These are phyloP conservation scores for Cicer bijugum DNA, from an alignment of 306 rosid species.

Conservation along the genomic window DNA sequence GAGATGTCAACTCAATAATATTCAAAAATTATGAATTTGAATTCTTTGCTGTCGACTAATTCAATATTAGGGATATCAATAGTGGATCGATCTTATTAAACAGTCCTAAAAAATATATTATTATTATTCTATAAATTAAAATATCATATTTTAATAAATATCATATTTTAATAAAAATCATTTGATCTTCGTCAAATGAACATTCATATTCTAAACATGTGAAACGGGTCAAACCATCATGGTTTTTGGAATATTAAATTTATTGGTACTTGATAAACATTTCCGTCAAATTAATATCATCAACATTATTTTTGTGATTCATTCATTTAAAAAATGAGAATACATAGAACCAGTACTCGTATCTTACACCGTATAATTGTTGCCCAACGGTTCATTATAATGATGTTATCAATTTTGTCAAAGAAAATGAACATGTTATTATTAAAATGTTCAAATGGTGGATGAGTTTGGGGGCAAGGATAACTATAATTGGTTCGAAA, in stretches of 20 bases:
- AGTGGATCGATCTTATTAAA: too few relatives aligned
- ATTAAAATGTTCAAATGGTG: background rate
- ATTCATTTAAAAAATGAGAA: slow-evolving; percentile 15
- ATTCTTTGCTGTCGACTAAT: too few relatives aligned
- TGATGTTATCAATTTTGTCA: background rate
- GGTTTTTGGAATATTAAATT: slow-evolving; percentile 19
- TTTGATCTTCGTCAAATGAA: too few relatives aligned
- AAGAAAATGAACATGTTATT: too few relatives aligned
- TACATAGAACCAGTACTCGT: slow-evolving; percentile 40
- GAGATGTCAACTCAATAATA: slow-evolving; percentile 34
- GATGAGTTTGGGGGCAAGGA: background rate
- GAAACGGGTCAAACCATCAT: slow-evolving; percentile 36
- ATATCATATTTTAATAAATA: too few relatives aligned
- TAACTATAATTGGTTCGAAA: background rate
- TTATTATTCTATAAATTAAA: too few relatives aligned
- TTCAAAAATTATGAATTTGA: background rate
- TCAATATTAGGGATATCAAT: too few relatives aligned
- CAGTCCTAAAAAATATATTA: too few relatives aligned
- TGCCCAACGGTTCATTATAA: slow-evolving; percentile 42
- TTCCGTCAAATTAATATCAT: slow-evolving; percentile 7
- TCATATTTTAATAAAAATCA: too few relatives aligned
- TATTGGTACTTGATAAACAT: slow-evolving; percentile 11
- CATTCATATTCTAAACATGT: too few relatives aligned
- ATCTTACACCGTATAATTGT: slow-evolving; percentile 37
- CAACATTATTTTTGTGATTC: background rate